A percentile compares a stretch with the other conserved stretches of the same genome.
phyloP scores from a whole-genome alignment of 768 basidiomycete species.

The Amanita phalloides region DNA sequence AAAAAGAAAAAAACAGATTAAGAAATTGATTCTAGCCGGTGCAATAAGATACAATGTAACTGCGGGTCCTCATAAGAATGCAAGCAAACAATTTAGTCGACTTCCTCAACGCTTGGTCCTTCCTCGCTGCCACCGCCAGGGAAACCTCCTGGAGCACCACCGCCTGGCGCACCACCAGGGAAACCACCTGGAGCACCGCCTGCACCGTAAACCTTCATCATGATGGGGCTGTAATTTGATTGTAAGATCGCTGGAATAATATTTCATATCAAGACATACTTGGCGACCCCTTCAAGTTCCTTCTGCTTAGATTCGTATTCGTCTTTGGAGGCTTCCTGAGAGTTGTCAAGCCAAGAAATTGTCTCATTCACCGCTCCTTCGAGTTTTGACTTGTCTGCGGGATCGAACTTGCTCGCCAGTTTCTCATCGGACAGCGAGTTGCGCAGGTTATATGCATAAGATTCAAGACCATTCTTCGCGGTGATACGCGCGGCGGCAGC shows the following conservation, averaged over 20 bases:
- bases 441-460: constrained; percentile 91
- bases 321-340: constrained; percentile 87
- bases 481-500: constrained; percentile 74
- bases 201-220: constrained; percentile 69
- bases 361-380: constrained; percentile 73
- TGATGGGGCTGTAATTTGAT: constrained; percentile 31
- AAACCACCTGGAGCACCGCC: constrained; percentile 44
- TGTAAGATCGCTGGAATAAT: constrained; percentile 1
- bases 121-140: constrained; percentile 62
- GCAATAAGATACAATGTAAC: constrained; percentile 4
- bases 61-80: constrained; percentile 4
- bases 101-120: constrained; percentile 88
- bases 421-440: constrained; percentile 82
- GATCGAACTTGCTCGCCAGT: constrained; percentile 79
- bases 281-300: constrained; percentile 81
- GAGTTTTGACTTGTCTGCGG: constrained; percentile 78
- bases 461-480: constrained; percentile 89
- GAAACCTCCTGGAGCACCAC: constrained; percentile 50
- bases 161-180: constrained; percentile 36
- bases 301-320: constrained; percentile 92
- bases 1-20: too few species aligned
- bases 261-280: constrained; percentile 19
- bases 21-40: neutral
- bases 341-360: constrained; percentile 77
- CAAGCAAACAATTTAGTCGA: constrained; percentile 37